Evolutionary conservation across 208 protist species (phyloP).

Genomic region (Naegleria fowleri): DNA sequence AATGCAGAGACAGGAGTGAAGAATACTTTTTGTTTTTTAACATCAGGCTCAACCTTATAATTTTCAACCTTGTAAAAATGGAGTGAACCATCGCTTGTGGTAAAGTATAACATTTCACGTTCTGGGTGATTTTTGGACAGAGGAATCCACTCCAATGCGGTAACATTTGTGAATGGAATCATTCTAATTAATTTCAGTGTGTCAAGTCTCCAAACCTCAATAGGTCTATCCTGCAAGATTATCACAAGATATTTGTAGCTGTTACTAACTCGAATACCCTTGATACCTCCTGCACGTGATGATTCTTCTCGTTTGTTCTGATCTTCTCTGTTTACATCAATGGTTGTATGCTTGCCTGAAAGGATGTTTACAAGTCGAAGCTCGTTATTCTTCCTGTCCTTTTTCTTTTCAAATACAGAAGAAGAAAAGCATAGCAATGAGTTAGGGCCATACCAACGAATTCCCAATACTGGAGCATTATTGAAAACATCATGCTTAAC

Average conservation of each 20-base stretch:
- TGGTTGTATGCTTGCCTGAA: background rate
- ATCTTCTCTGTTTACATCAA: background rate
- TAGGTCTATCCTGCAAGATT: background rate
- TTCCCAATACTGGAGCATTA: background rate
- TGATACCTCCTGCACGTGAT: background rate
- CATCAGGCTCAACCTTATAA: background rate
- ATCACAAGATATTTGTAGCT: background rate
- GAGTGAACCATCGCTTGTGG: conserved; percentile 15
- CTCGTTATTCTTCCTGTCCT: background rate
- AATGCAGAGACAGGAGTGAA: background rate
- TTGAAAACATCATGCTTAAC: conserved; percentile 5
- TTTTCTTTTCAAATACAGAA: background rate
- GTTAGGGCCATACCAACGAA: background rate
- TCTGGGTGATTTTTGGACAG: background rate
- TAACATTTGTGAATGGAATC: conserved; percentile 3
- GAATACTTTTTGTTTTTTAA: conserved; percentile 1
- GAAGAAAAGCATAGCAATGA: background rate
- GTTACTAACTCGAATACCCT: background rate
- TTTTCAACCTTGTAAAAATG: background rate
- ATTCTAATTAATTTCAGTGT: conserved; percentile 12
- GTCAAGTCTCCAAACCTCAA: conserved; percentile 16
- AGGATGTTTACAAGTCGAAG: background rate
- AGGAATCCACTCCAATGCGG: background rate
- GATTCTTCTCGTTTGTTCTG: background rate
- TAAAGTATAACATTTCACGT: conserved; percentile 12